phyloP scores from a whole-genome alignment of 2,329 filamentous ascomycete genomes.

The Penicillium sp. region DNA sequence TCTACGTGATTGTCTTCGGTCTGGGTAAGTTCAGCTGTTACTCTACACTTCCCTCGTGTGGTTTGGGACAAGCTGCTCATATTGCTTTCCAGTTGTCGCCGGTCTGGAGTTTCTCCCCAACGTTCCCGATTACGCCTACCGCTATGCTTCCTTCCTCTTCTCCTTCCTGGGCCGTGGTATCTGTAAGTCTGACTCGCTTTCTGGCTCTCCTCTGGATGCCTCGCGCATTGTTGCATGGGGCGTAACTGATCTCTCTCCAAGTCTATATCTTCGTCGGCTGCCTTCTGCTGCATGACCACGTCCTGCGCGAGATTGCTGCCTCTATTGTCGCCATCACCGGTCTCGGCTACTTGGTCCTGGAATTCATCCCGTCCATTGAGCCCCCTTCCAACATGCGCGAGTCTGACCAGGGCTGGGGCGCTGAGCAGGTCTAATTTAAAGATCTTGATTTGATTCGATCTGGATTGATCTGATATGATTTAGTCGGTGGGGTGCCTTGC shows the following conservation, averaged over 20 bases:
- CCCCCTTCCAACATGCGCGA: conserved; percentile 81
- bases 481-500: neutral
- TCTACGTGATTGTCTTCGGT: conserved; percentile 91
- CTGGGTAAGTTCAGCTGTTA: conserved; percentile 58
- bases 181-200: conserved; percentile 64
- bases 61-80: conserved; percentile 25
- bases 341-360: conserved; percentile 72
- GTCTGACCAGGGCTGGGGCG: conserved; percentile 72
- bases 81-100: conserved; percentile 58
- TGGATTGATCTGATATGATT: neutral
- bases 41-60: neutral
- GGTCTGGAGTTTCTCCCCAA: conserved; percentile 78
- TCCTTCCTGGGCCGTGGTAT: conserved; percentile 93
- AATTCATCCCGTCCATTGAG: conserved; percentile 77
- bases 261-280: conserved; percentile 96
- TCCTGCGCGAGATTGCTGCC: conserved; percentile 74
- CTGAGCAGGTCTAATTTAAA: conserved; percentile 67
- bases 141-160: conserved; percentile 97
- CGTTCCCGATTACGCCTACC: conserved; percentile 86
- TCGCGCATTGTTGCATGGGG: neutral
- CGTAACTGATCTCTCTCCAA: conserved; percentile 39
- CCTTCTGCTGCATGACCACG: conserved; percentile 70
- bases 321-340: conserved; percentile 76
- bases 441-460: neutral
- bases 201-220: neutral